Conservation (phyloP, 495 filamentous ascomycete genomes). For the Penicillium lagena region DNA sequence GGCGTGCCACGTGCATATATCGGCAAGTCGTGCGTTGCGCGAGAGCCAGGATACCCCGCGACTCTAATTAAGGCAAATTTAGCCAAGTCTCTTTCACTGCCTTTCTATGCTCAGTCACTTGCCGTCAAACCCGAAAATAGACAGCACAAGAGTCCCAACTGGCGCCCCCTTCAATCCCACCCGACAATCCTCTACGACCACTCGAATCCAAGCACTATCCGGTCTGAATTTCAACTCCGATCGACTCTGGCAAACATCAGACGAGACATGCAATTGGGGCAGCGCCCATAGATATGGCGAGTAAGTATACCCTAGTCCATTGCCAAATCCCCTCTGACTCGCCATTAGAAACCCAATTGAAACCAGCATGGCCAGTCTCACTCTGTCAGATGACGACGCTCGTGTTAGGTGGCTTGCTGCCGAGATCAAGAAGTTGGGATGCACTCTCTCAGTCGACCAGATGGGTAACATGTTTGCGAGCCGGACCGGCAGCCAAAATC, state of each 20-base stretch:
- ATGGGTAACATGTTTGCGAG: slow-evolving; percentile 73
- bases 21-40: no score
- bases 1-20: no score
- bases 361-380: slow-evolving; percentile 56
- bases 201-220: slow-evolving; percentile 9
- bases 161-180: slow-evolving; percentile 5
- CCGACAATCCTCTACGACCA: slow-evolving; percentile 10
- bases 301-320: slow-evolving; percentile 9
- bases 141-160: background rate
- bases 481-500: slow-evolving; percentile 42
- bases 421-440: slow-evolving; percentile 54
- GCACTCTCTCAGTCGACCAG: slow-evolving; percentile 48
- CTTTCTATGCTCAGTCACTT: background rate
- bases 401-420: slow-evolving; percentile 63
- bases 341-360: slow-evolving; percentile 21
- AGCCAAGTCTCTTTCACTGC: background rate
- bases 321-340: slow-evolving; percentile 1
- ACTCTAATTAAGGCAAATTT: no score
- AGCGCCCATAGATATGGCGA: slow-evolving; percentile 23
- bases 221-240: slow-evolving; percentile 25
- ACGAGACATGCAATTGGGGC: slow-evolving; percentile 31
- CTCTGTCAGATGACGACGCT: slow-evolving; percentile 62
- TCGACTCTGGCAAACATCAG: slow-evolving; percentile 28
- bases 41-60: no score
- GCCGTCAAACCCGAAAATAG: slow-evolving; percentile 1